Base-by-base conservation (phyloP, 2,329 filamentous ascomycete species). In the Microthyrium microscopicum region DNA sequence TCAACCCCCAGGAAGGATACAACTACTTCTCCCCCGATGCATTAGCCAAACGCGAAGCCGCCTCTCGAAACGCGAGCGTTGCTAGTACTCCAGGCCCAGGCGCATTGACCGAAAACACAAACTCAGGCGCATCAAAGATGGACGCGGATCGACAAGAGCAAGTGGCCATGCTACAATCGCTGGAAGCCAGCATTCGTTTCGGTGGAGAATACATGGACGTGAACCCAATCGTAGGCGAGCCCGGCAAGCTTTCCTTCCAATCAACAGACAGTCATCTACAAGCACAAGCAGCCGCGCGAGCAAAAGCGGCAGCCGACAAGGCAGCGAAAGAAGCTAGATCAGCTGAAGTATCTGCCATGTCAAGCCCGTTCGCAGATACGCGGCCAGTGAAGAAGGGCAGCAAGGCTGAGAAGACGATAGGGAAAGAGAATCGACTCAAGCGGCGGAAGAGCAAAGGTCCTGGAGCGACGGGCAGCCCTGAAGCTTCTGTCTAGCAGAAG, bases 151-250 rank as follows among this genome's bases (percentile, higher is more conserved):
- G 48, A 46, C 26, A 49, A 47, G 18, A 35, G 46, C 5, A 44
- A 41, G 44, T 44, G 34, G 39, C 31, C 11, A 29, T 59, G 41
- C 37, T 50, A 29, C 56, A 64, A 15, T 64, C 66, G 6, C 58
- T 70, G 33, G 52, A 48, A 22, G 55, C 73, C 21, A 60, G 64
- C 17, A 53, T 65, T 9, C 53, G 54, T 5, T 73, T 68, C 44
- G 66, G 62, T 11, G 62, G 70, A 41, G 71, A 76, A 40, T 76
- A 62, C 51, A 70, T 70, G 56, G 72, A 77, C 46, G 70, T 75
- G 43, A 72, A 66, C 39, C 70, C 72, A 0, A 52, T 77, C 11
- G 56, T 65, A 5, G 72, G 72, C 30, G 72, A 76, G 46, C 72
- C 73, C 0, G 72, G 72, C 20, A 63, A 62, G 4, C 74, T 77